These are phyloP conservation scores for Lecanosticta acicola DNA, from an alignment of 2,329 filamentous ascomycete genomes.

Conservation along the genomic window DNA sequence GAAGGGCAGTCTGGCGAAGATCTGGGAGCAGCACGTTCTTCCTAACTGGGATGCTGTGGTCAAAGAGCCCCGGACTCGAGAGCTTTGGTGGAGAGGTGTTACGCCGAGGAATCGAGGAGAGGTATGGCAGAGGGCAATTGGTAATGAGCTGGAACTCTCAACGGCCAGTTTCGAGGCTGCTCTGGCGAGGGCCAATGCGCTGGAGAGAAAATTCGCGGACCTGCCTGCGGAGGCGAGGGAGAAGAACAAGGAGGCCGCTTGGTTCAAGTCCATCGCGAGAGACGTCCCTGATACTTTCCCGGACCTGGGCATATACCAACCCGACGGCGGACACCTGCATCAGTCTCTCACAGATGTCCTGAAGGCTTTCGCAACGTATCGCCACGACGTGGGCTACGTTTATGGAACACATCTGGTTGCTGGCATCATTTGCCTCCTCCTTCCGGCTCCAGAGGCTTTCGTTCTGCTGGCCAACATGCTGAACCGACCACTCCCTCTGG, in stretches of 20 bases:
- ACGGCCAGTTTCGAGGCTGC: constrained; percentile 65
- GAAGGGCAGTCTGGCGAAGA: constrained; percentile 45
- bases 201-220: constrained; percentile 52
- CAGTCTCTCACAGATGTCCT: constrained; percentile 64
- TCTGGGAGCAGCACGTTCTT: constrained; percentile 73
- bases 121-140: constrained; percentile 67
- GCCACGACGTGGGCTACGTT: constrained; percentile 73
- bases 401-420: constrained; percentile 69
- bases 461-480: constrained; percentile 69
- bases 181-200: constrained; percentile 58
- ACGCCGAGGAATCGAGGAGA: constrained; percentile 62
- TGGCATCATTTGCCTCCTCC: constrained; percentile 66
- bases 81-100: constrained; percentile 78
- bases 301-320: constrained; percentile 64
- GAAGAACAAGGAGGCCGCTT: constrained; percentile 51
- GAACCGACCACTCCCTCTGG: constrained; percentile 68
- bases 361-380: constrained; percentile 74
- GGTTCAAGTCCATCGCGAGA: constrained; percentile 58
- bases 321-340: constrained; percentile 58
- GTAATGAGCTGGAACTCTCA: constrained; percentile 65
- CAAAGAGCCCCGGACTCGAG: constrained; percentile 61
- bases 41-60: constrained; percentile 71
- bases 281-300: constrained; percentile 65
- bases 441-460: constrained; percentile 61
- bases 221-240: constrained; percentile 40